Conservation (phyloP, 257 asterid genomes). For the Henckelia pumila region DNA sequence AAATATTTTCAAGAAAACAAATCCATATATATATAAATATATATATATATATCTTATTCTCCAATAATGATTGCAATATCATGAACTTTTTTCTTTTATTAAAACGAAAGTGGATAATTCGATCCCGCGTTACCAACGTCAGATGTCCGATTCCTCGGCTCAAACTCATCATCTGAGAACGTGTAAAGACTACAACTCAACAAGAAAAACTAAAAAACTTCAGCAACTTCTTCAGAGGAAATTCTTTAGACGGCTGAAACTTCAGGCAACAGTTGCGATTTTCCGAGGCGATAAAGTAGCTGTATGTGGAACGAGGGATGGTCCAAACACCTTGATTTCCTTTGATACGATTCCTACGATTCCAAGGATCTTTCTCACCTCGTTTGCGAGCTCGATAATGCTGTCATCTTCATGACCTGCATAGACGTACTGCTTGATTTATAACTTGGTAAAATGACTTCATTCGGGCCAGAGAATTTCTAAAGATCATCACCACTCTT, state of each 20-base stretch:
- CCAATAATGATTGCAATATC: background rate
- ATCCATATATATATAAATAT: too few relatives aligned
- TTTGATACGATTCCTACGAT: slow-evolving; percentile 26
- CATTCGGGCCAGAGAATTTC: background rate
- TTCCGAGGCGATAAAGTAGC: slow-evolving; percentile 38
- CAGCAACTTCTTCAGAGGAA: slow-evolving; percentile 8
- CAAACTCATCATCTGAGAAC: background rate
- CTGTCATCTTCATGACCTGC: slow-evolving; percentile 63
- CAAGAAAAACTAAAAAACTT: background rate
- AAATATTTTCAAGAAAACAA: too few relatives aligned
- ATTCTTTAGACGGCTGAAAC: slow-evolving; percentile 27
- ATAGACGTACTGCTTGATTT: background rate
- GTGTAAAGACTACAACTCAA: background rate
- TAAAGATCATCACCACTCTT: background rate
- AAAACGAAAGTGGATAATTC: background rate
- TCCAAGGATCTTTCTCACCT: slow-evolving; percentile 57
- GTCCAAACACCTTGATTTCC: slow-evolving; percentile 37
- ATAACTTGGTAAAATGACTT: background rate
- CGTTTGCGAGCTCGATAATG: slow-evolving; percentile 60
- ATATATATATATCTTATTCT: background rate
- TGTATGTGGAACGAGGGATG: slow-evolving; percentile 31
- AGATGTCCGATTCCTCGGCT: background rate
- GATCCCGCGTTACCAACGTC: background rate
- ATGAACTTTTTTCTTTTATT: too few relatives aligned
- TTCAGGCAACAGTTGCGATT: slow-evolving; percentile 29